Conservation (phyloP, 2,329 filamentous ascomycete genomes). For the Cladophialophora psammophila region DNA sequence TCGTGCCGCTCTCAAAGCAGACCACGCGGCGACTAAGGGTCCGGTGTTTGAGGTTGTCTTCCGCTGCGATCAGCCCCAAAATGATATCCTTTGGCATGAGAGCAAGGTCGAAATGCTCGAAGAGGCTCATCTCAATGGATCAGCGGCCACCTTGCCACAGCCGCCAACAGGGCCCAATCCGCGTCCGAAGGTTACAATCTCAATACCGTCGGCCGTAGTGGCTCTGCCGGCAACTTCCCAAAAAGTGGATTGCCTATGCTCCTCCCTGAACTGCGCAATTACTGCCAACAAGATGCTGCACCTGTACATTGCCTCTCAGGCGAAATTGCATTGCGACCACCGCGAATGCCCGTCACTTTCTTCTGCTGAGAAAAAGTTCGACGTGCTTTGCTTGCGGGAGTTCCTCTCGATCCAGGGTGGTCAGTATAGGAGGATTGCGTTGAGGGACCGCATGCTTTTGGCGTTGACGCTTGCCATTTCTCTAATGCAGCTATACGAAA, state of each 20-base stretch:
- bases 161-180: background rate
- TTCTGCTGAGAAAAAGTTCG: background rate
- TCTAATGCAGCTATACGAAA: conserved; percentile 1
- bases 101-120: conserved; percentile 8
- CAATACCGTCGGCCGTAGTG: background rate
- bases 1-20: background rate
- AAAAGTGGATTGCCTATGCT: background rate
- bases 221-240: background rate
- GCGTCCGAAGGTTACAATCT: background rate
- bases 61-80: background rate
- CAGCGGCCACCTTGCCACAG: background rate
- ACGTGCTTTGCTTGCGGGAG: background rate
- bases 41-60: conserved; percentile 16
- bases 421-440: background rate
- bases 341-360: background rate
- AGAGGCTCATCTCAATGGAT: background rate
- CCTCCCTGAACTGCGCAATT: background rate
- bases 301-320: background rate
- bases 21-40: background rate
- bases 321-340: background rate
- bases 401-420: background rate
- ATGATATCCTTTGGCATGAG: conserved; percentile 18
- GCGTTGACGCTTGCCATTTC: background rate
- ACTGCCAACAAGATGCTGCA: background rate
- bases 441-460: background rate